Conservation (phyloP, 768 basidiomycete genomes). For the Dioszegia hungarica region DNA sequence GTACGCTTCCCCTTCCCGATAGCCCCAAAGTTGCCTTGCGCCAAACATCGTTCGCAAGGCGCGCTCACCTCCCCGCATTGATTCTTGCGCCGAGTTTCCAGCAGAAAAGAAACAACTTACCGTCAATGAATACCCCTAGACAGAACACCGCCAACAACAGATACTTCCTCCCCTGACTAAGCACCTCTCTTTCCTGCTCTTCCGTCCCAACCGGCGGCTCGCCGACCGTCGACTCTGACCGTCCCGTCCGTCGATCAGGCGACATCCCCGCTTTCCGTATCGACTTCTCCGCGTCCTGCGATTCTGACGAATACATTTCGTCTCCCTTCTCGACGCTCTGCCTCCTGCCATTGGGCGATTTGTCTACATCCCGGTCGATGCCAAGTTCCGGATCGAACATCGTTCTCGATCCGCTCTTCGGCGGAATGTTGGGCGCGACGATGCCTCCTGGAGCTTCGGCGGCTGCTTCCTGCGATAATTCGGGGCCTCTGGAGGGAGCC, state of each 20-base stretch:
- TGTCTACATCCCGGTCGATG: neutral
- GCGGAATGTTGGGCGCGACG: neutral
- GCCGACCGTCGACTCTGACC: neutral
- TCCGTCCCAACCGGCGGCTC: neutral
- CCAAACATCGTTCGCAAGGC: neutral
- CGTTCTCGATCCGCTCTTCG: neutral
- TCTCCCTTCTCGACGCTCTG: neutral
- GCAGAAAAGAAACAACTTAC: neutral
- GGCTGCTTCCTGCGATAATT: neutral
- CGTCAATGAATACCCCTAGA: conserved; percentile 22
- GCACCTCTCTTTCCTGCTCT: neutral
- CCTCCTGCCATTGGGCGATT: neutral
- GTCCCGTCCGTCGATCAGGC: neutral
- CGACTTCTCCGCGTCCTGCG: neutral
- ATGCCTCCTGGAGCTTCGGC: no score
- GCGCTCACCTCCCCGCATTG: neutral
- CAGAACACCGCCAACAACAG: conserved; percentile 17
- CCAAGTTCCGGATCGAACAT: neutral
- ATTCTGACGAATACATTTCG: no score
- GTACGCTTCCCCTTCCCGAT: neutral
- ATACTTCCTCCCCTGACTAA: conserved; percentile 15
- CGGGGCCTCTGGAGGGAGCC: conserved; percentile 1
- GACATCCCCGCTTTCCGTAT: neutral
- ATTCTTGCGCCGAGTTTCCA: no score
- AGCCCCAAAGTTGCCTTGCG: neutral